A percentile compares a stretch with the other conserved stretches of the same genome.
Evolutionary conservation across 2,329 filamentous ascomycete species (phyloP).

Genomic region (Cytospora schulzeri): DNA sequence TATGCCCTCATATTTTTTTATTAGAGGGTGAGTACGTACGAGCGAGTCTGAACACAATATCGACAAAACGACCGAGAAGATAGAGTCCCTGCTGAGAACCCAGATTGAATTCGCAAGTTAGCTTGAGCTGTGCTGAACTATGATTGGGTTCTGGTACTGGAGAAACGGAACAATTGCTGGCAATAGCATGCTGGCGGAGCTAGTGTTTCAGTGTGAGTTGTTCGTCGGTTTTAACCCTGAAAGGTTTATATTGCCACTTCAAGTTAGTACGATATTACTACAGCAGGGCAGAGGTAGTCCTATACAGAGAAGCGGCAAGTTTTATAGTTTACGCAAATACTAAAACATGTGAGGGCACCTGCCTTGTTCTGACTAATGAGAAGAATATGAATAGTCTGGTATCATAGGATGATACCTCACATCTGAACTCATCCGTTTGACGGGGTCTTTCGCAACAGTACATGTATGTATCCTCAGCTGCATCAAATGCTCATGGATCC

Average conservation of each 20-base stretch:
- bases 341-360: too few species aligned
- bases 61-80: slow-evolving; percentile 1
- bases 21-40: not conserved
- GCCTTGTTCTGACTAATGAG: too few species aligned
- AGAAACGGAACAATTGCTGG: not conserved
- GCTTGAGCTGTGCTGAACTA: not conserved
- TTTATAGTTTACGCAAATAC: too few species aligned
- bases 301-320: too few species aligned
- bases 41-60: not conserved
- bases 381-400: too few species aligned
- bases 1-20: not conserved
- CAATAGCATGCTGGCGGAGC: not conserved
- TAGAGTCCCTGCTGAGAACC: not conserved
- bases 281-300: too few species aligned
- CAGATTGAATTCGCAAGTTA: too few species aligned
- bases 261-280: not conserved
- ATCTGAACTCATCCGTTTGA: too few species aligned
- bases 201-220: not conserved
- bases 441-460: too few species aligned
- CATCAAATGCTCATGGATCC: too few species aligned
- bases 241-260: not conserved
- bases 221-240: not conserved
- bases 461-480: too few species aligned
- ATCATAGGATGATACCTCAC: too few species aligned
- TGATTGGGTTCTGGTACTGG: slow-evolving; percentile 2